Evolutionary conservation across 2,329 filamentous ascomycete genomes (phyloP), one percentile per base, ranked within the genome.

Genomic region (Ophiostoma pallidulum): DNA sequence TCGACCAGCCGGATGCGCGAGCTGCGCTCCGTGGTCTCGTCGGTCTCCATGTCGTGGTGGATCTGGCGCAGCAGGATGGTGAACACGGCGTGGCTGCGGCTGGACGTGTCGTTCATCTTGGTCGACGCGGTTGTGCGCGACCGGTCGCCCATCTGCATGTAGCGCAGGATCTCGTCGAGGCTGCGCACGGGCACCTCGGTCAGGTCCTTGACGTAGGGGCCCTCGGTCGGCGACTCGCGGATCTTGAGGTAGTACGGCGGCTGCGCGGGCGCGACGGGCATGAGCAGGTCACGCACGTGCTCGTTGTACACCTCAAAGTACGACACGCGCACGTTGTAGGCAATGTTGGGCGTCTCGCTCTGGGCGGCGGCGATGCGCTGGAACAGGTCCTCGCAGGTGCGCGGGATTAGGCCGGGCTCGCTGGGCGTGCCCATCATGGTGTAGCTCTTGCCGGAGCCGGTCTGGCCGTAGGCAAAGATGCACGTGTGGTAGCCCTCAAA

Each of bases 351-450:
- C 40, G 53, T 55, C 58, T 81, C 82, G 65, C 95, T 88, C 57
- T 74, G 63, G 56, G 76, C 59, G 91, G 72, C 41, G 70, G 68
- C 22, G 61, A 98, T 98, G 54, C 91, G 77, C 61, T 84, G 79
- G 64, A 98, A 98, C 89, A 98, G 97, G 60, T 95, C 84, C 69
- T 92, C 86, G 65, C 92, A 98, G 69, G 98, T 98, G 60, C 82
- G 86, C 39, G 94, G 92, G 53, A 97, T 97, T 54, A 98, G 92
- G 64, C 92, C 92, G 49, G 89, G 78, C 61, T 98, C 91, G 60
- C 91, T 84, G 46, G 92, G 92, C 67, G 97, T 98, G 41, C 92
- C 92, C 92, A 98, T 98, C 92, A 98, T 98, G 91, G 98, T 98
- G 68, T 97, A 98, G 63, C 87, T 53, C 50, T 53, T 52, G 44